phyloP scores from a whole-genome alignment of 1,139 yeast species.

The Hansenula anomala region DNA sequence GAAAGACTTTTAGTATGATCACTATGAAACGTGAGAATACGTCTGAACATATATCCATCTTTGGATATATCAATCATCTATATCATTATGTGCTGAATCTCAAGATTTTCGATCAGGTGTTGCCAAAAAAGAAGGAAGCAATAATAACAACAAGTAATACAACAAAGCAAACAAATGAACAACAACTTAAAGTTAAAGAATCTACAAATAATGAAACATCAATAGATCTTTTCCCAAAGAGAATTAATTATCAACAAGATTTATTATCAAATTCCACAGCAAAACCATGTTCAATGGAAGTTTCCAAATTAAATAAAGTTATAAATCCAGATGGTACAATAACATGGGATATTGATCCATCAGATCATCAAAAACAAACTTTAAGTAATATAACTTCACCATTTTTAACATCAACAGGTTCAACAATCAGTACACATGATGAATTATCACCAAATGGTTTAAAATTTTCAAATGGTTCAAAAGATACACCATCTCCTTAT shows the following conservation, averaged over 20 bases:
- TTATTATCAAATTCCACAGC: conserved; percentile 11
- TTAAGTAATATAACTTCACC: conserved; percentile 11
- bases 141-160: neutral
- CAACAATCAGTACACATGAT: conserved; percentile 1
- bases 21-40: neutral
- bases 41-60: neutral
- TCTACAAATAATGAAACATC: neutral
- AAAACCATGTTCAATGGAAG: conserved; percentile 42
- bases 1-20: too few species aligned
- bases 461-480: neutral
- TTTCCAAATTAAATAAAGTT: conserved; percentile 45
- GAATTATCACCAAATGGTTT: conserved; percentile 1
- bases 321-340: conserved; percentile 51
- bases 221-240: conserved; percentile 15
- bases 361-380: conserved; percentile 2
- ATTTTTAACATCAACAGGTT: conserved; percentile 6
- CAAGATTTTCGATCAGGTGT: conserved; percentile 1
- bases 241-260: conserved; percentile 12
- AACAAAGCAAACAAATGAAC: neutral
- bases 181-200: too few species aligned
- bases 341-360: conserved; percentile 45
- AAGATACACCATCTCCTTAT: conserved; percentile 1
- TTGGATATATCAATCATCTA: conserved; percentile 1
- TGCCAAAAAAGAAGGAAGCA: neutral
- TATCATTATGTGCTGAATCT: neutral